Percentiles rank a stretch among this genome's conserved stretches.
Conservation (phyloP, 306 rosid species). For the Dalbergia cultrata region DNA sequence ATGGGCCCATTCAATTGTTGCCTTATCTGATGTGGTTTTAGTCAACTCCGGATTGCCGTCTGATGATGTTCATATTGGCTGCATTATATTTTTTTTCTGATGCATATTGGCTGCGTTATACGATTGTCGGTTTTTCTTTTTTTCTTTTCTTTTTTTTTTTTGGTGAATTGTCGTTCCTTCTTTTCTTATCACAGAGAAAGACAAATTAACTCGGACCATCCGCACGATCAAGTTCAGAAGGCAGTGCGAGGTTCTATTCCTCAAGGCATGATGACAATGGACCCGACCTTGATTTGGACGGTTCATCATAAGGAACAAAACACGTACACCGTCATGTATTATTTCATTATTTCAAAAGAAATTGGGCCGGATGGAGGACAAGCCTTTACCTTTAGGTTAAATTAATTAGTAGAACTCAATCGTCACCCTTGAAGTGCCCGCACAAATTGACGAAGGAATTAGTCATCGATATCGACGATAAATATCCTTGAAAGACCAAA, state of each 20-base stretch:
- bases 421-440: too few species aligned
- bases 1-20: slow-evolving; percentile 35
- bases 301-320: not conserved
- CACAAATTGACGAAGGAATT: too few species aligned
- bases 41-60: slow-evolving; percentile 53
- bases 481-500: too few species aligned
- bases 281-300: not conserved
- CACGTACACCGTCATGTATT: not conserved
- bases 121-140: not conserved
- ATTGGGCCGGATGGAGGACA: too few species aligned
- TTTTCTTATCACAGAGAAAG: not conserved
- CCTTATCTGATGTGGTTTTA: not conserved
- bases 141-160: too few species aligned
- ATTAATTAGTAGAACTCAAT: too few species aligned
- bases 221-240: slow-evolving; percentile 5
- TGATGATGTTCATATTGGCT: not conserved
- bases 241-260: not conserved
- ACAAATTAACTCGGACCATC: not conserved
- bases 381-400: too few species aligned
- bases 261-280: not conserved
- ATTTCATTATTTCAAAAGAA: too few species aligned
- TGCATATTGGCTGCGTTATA: not conserved
- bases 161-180: not conserved
- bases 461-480: too few species aligned
- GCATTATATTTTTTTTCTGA: slow-evolving; percentile 6